phyloP scores from a whole-genome alignment of 495 filamentous ascomycete genomes.

The Tuber umbilicatum region DNA sequence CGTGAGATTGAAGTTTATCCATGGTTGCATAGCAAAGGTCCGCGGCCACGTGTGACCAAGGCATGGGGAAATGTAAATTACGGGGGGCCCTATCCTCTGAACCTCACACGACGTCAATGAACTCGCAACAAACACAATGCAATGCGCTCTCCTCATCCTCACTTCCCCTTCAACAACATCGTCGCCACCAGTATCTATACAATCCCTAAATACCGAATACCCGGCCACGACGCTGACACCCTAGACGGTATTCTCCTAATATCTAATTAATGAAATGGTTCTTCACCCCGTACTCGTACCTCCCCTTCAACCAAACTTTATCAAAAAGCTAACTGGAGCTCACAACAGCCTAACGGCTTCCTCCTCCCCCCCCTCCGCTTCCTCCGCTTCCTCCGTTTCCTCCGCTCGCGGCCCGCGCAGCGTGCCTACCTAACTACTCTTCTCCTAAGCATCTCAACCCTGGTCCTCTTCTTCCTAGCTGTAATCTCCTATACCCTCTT shows the following conservation, averaged over 20 bases:
- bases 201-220: not conserved
- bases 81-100: not conserved
- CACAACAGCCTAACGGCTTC: conserved; percentile 37
- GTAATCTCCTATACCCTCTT: conserved; percentile 59
- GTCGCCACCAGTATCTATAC: not conserved
- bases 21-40: not conserved
- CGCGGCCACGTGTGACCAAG: not conserved
- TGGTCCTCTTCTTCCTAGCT: conserved; percentile 32
- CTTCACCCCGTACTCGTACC: not conserved
- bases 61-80: not conserved
- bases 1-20: not conserved
- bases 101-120: conserved; percentile 1
- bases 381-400: conserved; percentile 37
- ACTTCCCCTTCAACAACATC: not conserved
- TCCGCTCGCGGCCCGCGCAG: conserved; percentile 53
- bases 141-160: not conserved
- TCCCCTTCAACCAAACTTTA: conserved; percentile 4
- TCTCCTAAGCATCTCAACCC: conserved; percentile 58
- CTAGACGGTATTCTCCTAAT: not conserved
- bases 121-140: not conserved
- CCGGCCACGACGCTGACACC: not conserved
- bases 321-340: conserved; percentile 19
- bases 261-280: not conserved
- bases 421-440: conserved; percentile 71
- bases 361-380: conserved; percentile 23